Evolutionary conservation across 768 basidiomycete species (phyloP).

Genomic region (Russula olivacea): DNA sequence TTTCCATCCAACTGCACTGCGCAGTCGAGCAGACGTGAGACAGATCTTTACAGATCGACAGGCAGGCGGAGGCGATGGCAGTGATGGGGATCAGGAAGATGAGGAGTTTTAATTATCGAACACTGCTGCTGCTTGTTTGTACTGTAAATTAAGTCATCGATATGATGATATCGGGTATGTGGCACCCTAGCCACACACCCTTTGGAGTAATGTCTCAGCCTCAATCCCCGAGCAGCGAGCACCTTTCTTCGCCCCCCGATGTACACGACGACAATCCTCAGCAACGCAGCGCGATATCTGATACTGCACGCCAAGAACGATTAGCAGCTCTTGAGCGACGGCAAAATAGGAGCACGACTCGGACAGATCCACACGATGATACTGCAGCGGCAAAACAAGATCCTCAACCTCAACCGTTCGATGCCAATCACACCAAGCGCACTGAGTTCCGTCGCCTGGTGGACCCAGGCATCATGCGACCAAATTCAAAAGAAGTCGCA

Average conservation of each 20-base stretch:
- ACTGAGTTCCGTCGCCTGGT: constrained; percentile 70
- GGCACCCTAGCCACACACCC: no score
- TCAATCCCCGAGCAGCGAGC: not conserved
- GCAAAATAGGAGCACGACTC: constrained; percentile 5
- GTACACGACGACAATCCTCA: not conserved
- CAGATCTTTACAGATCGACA: constrained; percentile 13
- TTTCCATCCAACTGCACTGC: constrained; percentile 4
- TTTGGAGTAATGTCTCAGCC: constrained; percentile 4
- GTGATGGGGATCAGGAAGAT: constrained; percentile 16
- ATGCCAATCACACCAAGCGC: constrained; percentile 56
- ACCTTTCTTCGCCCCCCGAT: not conserved
- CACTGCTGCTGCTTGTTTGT: not conserved
- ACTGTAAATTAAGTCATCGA: not conserved
- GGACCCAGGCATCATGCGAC: constrained; percentile 72
- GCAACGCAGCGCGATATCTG: constrained; percentile 2
- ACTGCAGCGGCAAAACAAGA: not conserved
- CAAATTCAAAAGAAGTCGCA: constrained; percentile 57
- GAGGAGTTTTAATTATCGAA: constrained; percentile 11
- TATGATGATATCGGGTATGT: not conserved
- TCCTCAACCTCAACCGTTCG: constrained; percentile 28
- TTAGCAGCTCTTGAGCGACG: constrained; percentile 36
- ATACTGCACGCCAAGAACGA: constrained; percentile 55
- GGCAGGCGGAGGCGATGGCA: not conserved
- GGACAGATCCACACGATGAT: not conserved
- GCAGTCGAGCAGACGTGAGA: constrained; percentile 18